Base-by-base conservation (phyloP, 1,139 yeast species). In the Saccharomyces uvarum region DNA sequence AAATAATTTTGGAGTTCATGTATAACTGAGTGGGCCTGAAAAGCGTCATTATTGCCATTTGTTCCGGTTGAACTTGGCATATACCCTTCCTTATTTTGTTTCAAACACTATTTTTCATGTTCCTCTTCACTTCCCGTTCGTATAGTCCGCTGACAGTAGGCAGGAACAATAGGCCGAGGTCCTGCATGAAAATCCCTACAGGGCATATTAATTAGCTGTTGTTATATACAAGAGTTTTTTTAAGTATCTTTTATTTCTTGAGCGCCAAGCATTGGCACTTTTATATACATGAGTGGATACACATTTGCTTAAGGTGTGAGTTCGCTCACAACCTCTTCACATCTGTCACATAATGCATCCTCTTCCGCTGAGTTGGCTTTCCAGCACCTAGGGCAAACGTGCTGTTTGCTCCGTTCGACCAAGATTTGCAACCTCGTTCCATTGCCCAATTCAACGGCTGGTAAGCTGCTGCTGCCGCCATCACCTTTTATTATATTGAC, bases 331-430 rank as follows among this genome's bases (percentile, higher is more conserved):
- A 74, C 83, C 1, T 70, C 70, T 8, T 78, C 81, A 72, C 98
- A 91, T 61, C 95, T 80, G 0, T 57, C 56, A 68, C 99, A 93
- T 32, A 91, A 74, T 2, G 67, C 66, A 14, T 81, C 82, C 49
- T 77, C 82, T 0, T 60, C 64, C 0, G 68, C 69, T 0, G 95
- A 76, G 14, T 80, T 80, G 65, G 73, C 83, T 65, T 88, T 88
- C 99, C 99, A 93, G 70, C 99, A 93, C 66, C 99, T 78, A 1
- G 96, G 96, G 68, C 99, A 93, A 64, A 89, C 89, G 19, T 54
- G 57, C 13, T 59, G 44, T 7, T 48, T 26, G 50, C 69, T 66
- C 31, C 50, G 50, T 26, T 58, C 49, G 0, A 65, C 58, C 2
- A 27, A 28, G 5, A 65, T 31, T n/a, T 53, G 51, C 7, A 60